Conservation (phyloP, 768 basidiomycete species). For the Boletus subparvulus region DNA sequence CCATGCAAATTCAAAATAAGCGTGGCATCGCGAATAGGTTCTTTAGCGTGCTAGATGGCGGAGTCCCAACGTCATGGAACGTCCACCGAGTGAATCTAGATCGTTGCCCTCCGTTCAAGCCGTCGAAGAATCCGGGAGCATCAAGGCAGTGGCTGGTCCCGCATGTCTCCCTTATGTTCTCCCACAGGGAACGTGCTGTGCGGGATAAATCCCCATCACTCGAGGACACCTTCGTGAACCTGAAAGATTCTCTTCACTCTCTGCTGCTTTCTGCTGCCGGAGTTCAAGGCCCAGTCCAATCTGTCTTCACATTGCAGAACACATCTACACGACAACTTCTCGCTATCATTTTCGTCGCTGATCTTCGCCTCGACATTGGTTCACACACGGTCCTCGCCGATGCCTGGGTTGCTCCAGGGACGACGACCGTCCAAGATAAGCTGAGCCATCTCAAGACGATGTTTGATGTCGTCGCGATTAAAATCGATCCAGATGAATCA, state of each 20-base stretch:
- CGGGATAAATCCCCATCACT: not conserved
- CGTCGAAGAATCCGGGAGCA: conserved; percentile 7
- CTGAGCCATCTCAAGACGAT: conserved; percentile 18
- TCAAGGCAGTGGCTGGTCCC: conserved; percentile 31
- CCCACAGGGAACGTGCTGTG: conserved; percentile 28
- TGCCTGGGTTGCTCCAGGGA: conserved; percentile 45
- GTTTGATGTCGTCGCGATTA: conserved; percentile 9
- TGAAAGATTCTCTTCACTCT: conserved; percentile 35
- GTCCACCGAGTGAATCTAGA: conserved; percentile 42
- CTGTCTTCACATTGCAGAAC: conserved; percentile 22
- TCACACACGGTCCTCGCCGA: conserved; percentile 54
- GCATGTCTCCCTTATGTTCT: conserved; percentile 34
- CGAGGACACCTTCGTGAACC: conserved; percentile 27
- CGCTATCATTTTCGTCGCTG: conserved; percentile 47
- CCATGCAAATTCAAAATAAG: conserved; percentile 19
- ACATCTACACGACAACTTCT: conserved; percentile 21
- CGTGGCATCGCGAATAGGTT: conserved; percentile 26
- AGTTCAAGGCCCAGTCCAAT: conserved; percentile 11
- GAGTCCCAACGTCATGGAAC: conserved; percentile 30
- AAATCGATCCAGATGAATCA: conserved; percentile 17
- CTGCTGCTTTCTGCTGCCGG: conserved; percentile 32
- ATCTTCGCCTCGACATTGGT: conserved; percentile 46
- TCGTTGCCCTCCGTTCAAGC: conserved; percentile 34
- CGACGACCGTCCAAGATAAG: conserved; percentile 1
- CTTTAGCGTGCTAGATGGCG: conserved; percentile 21